Percentiles rank a stretch among this genome's conserved stretches.
Evolutionary conservation across 1,284 basidiomycete species (phyloP).

Genomic region (Trichosporon ovoides): DNA sequence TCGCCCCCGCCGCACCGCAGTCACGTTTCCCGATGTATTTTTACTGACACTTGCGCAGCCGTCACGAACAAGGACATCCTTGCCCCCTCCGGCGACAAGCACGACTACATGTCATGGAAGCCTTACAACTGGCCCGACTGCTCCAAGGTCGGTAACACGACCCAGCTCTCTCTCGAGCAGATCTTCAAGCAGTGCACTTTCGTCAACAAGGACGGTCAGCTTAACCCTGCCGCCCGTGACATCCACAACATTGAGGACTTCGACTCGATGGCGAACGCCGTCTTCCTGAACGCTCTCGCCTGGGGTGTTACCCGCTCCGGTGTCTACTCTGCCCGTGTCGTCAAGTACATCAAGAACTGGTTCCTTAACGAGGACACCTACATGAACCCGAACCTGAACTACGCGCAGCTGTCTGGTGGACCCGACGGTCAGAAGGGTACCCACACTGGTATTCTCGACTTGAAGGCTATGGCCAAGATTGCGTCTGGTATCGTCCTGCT

Average conservation of each 20-base stretch:
- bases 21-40: no score
- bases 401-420: slow-evolving; percentile 61
- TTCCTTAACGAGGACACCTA: slow-evolving; percentile 58
- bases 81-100: slow-evolving; percentile 15
- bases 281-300: slow-evolving; percentile 60
- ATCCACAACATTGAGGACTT: slow-evolving; percentile 58
- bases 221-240: slow-evolving; percentile 61
- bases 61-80: slow-evolving; percentile 15
- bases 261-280: slow-evolving; percentile 57
- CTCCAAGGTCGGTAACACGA: slow-evolving; percentile 22
- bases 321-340: slow-evolving; percentile 21
- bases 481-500: slow-evolving; percentile 23
- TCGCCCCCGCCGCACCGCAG: no score
- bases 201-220: slow-evolving; percentile 53
- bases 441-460: slow-evolving; percentile 30
- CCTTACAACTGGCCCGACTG: slow-evolving; percentile 29
- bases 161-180: slow-evolving; percentile 19
- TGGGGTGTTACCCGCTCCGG: slow-evolving; percentile 53
- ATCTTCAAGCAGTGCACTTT: slow-evolving; percentile 16
- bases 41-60: slow-evolving; percentile 8
- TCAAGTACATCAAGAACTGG: slow-evolving; percentile 21
- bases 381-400: slow-evolving; percentile 67
- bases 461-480: slow-evolving; percentile 28
- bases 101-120: slow-evolving; percentile 21
- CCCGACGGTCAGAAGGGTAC: slow-evolving; percentile 41